Conservation (phyloP, 345 rosid genomes). For the Mallotus nudiflorus region DNA sequence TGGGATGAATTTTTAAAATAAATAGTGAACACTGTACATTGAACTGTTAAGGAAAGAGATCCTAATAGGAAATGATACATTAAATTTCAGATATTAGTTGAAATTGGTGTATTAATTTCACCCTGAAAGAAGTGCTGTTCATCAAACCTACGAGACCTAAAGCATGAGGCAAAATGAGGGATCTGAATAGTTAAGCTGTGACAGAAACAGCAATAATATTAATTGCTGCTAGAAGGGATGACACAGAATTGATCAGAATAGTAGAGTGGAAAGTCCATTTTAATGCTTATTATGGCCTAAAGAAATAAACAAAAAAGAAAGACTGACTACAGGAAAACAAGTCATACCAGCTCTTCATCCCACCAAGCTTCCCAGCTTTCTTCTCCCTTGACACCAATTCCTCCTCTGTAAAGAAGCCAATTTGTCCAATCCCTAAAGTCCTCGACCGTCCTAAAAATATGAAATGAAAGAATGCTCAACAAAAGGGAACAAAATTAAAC, state of each 20-base stretch:
- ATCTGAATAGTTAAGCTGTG: no score
- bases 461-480: constrained; percentile 15
- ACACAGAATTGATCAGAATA: background rate
- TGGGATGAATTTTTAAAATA: no score
- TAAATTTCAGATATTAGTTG: no score
- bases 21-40: no score
- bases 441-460: constrained; percentile 71
- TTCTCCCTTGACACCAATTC: constrained; percentile 96
- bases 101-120: no score
- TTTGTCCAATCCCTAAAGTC: constrained; percentile 99
- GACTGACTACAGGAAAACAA: background rate
- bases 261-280: background rate
- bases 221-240: background rate
- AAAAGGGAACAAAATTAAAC: background rate
- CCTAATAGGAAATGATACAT: no score
- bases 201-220: no score
- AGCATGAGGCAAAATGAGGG: no score
- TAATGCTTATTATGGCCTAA: background rate
- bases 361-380: constrained; percentile 99
- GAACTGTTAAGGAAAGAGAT: no score
- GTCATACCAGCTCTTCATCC: constrained; percentile 92
- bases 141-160: no score
- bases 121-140: no score
- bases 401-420: constrained; percentile 98
- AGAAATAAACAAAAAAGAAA: background rate